These are phyloP conservation scores for Fusarium begoniae DNA, from an alignment of 2,329 filamentous ascomycete species.

Conservation along the genomic window DNA sequence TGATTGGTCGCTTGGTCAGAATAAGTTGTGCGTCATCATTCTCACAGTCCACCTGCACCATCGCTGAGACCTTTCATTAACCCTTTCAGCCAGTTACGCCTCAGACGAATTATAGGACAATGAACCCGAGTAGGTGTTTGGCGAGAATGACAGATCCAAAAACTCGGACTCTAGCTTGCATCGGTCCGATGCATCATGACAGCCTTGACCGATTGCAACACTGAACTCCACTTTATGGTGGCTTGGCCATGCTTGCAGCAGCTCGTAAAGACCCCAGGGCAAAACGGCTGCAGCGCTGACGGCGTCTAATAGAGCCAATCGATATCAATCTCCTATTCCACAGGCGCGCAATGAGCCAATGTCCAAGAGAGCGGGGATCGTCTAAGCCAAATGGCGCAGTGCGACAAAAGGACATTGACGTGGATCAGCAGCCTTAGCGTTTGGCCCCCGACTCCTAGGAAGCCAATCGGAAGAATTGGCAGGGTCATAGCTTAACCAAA, in stretches of 20 bases:
- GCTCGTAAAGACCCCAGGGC: constrained; percentile 23
- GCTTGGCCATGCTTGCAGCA: constrained; percentile 28
- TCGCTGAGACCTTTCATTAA: background rate
- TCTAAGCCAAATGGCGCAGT: constrained; percentile 33
- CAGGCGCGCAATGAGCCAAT: constrained; percentile 38
- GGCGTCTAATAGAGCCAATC: constrained; percentile 48
- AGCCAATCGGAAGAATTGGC: constrained; percentile 47
- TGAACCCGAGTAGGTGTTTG: background rate
- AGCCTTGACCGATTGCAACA: constrained; percentile 23
- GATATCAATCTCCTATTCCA: constrained; percentile 8
- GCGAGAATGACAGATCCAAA: constrained; percentile 13
- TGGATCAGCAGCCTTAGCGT: constrained; percentile 44
- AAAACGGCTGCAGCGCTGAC: constrained; percentile 18
- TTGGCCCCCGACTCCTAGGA: constrained; percentile 30
- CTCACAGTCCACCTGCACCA: background rate
- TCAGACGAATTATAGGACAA: background rate
- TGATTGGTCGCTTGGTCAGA: background rate
- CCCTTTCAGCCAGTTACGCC: background rate
- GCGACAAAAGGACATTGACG: constrained; percentile 46
- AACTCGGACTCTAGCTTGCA: constrained; percentile 17
- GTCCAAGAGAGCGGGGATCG: constrained; percentile 16
- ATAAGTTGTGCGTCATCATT: background rate
- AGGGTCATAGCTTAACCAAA: constrained; percentile 33
- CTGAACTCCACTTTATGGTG: constrained; percentile 23
- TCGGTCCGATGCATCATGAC: constrained; percentile 25